Base-by-base conservation (phyloP, 192 early-diverging fungal species). In the Paraglomus brasilianum region DNA sequence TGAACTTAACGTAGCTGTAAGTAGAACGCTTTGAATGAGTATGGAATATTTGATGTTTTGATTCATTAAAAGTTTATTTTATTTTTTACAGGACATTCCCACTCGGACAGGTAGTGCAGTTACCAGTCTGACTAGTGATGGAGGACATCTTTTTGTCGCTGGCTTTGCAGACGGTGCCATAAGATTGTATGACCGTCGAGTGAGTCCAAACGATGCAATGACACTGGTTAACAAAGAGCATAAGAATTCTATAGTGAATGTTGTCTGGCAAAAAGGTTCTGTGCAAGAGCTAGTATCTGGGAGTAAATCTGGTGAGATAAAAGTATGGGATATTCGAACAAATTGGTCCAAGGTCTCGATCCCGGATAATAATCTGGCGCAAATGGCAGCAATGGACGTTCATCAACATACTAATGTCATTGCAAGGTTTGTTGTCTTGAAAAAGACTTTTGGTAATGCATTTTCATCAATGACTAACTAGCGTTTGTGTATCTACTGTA, bases 101-200 rank as follows among this genome's bases (percentile, higher is more conserved):
- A 86, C 85, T 1, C 72, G 77, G 71, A 79, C 81, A 7, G 70
- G 74, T 45, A 76, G 74, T 13, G 81, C 83, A 19, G 83, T 91
- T 10, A 91, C 88, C 0, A 81, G 81, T 48, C 74, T 92, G 44
- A 88, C 84, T 8, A 85, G 86, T 49, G 89, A 92, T 57, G 81
- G 74, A 3, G 89, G 89, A 7, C 84, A 86, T 61, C 71, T 89
- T 46, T 74, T 94, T 45, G 74, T 92, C 11, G 88, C 83, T 46
- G 91, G 91, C 17, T 92, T 85, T 79, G 86, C 78, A 7, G 90
- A 94, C 77, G 91, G 91, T 5, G 66, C 76, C 2, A 75, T 93
- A n/a, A 77, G 85, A 52, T 72, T 90, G 17, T 93, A 87, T 78
- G 91, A 94, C 73, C 77, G 83, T 43, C 69, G 91, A 51, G 52